Percentiles rank a stretch among this genome's conserved stretches.
Evolutionary conservation across 1,139 yeast species (phyloP).

Genomic region (Saccharomyces uvarum): DNA sequence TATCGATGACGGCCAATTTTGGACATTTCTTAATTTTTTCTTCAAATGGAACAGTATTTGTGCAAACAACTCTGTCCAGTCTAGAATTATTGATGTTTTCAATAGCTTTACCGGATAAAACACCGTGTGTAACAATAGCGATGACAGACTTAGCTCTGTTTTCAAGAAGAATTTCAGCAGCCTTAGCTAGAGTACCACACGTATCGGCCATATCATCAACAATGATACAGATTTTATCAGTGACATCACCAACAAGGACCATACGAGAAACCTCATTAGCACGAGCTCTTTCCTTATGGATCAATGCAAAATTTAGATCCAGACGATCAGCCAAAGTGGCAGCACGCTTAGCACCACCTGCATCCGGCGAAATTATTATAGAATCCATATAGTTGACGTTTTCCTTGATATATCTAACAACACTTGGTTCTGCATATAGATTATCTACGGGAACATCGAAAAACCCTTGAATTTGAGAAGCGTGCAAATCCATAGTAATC

Average conservation of each 20-base stretch:
- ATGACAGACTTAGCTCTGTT: constrained; percentile 80
- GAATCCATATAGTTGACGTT: constrained; percentile 60
- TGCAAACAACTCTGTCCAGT: constrained; percentile 76
- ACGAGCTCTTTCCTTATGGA: constrained; percentile 91
- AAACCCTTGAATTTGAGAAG: constrained; percentile 95
- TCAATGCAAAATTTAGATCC: constrained; percentile 88
- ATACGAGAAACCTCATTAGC: constrained; percentile 91
- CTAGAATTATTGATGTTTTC: constrained; percentile 72
- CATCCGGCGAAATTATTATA: constrained; percentile 92
- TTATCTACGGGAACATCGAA: constrained; percentile 95
- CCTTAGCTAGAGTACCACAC: constrained; percentile 93
- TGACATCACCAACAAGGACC: constrained; percentile 96
- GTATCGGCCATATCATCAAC: constrained; percentile 99
- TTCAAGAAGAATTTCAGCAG: constrained; percentile 80
- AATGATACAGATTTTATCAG: constrained; percentile 76
- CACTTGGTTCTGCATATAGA: constrained; percentile 91
- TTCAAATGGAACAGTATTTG: constrained; percentile 89
- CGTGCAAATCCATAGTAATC: constrained; percentile 95
- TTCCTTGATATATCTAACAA: constrained; percentile 77
- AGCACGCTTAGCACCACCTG: constrained; percentile 98
- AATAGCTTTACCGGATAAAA: constrained; percentile 81
- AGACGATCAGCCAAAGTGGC: constrained; percentile 90
- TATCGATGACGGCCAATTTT: constrained; percentile 73
- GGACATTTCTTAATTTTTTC: constrained; percentile 65
- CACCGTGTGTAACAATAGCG: constrained; percentile 95